These are phyloP conservation scores for Botrytis porri DNA, from an alignment of 2,329 filamentous ascomycete genomes.

Conservation along the genomic window DNA sequence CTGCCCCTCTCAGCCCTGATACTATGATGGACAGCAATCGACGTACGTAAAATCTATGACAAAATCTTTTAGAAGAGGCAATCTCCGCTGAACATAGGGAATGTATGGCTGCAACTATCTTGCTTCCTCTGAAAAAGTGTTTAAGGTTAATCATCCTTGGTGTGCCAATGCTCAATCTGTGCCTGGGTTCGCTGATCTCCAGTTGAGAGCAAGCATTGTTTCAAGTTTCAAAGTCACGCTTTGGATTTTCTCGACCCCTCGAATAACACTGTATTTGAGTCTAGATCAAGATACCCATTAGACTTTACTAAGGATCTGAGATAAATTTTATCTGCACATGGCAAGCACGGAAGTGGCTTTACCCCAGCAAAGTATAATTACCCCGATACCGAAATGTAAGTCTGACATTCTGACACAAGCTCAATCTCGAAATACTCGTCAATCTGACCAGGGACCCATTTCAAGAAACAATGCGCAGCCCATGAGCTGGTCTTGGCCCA, in stretches of 20 bases:
- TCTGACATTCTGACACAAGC: background rate
- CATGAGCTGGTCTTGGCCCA: background rate
- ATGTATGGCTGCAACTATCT: background rate
- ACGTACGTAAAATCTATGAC: background rate
- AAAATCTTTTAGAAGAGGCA: background rate
- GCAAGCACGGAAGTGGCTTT: background rate
- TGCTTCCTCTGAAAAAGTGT: background rate
- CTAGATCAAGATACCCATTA: background rate
- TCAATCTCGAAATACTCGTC: constrained; percentile 3
- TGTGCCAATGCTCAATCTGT: background rate
- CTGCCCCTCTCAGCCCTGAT: background rate
- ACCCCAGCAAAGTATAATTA: background rate
- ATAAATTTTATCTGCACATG: background rate
- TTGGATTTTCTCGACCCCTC: background rate
- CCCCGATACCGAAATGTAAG: background rate
- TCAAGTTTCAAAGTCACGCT: background rate
- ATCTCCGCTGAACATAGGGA: background rate
- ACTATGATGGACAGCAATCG: background rate
- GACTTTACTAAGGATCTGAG: background rate
- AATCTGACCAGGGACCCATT: background rate
- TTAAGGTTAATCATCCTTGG: background rate
- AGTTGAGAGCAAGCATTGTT: background rate
- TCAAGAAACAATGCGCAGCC: background rate
- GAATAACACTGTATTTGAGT: background rate
- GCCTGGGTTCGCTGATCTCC: background rate